Base-by-base conservation (phyloP, 257 asterid genomes). In the Marsdenia floribunda region DNA sequence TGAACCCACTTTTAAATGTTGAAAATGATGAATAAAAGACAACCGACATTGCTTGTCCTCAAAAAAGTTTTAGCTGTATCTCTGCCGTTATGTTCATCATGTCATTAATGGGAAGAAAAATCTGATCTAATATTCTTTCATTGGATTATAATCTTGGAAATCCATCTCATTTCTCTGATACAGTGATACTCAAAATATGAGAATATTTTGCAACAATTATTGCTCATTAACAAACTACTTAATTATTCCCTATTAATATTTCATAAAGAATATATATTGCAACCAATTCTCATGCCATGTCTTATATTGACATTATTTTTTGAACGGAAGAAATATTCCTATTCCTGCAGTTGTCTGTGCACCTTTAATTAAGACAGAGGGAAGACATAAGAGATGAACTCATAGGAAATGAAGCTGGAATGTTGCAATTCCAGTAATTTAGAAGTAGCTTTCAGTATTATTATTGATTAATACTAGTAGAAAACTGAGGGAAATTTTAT, bases 31-130 rank as follows among this genome's bases (percentile, higher is more conserved):
- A 61, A 61, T 53, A 44, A 73, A 73, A 60, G 71, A 60, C 77
- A 73, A 19, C 77, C 71, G 77, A 73, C 77, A 47, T 59, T 44
- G 21, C 77, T 14, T 10, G 57, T 35, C 67, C 49, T 11, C 2
- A 61, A 60, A 61, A 61, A 60, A 22, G 70, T 60, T 29, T 0
- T 44, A 24, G 21, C 50, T 65, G 50, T 18, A 65, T 65, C 15
- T 64, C 49, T 5, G 10, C 26, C 60, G 16, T 6, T 64, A 7
- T 64, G 70, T 37, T 64, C 68, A 29, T 61, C 10, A 24, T n/a
- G 10, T 38, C 77, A 60, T 59, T 50, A 14, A 14, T 5, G 11
- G 37, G 5, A 0, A 24, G 21, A 47, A 71, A 52, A 11, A 18
- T 47, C 47, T 50, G 19, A 0, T 50, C 61, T 70, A 16, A 65